These are phyloP conservation scores for Pestalotiopsis sp. DNA, from an alignment of 2,329 filamentous ascomycete genomes.

Conservation along the genomic window DNA sequence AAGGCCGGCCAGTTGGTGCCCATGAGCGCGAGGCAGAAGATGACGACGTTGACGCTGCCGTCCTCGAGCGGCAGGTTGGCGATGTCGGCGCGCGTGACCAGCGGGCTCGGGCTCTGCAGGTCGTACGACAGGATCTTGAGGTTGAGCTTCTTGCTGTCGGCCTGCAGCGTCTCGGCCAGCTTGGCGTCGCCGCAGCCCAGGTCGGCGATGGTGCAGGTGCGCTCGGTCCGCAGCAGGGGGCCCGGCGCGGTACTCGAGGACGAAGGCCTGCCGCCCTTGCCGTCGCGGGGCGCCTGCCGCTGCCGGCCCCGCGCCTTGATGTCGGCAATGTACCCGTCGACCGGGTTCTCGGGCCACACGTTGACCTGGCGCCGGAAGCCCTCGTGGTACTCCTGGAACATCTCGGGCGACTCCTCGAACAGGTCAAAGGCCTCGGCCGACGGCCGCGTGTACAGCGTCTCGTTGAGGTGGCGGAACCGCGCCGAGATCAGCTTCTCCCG, in stretches of 20 bases:
- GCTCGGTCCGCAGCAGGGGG: constrained; percentile 72
- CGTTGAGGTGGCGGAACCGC: constrained; percentile 95
- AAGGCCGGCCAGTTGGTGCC: constrained; percentile 98
- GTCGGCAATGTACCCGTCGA: constrained; percentile 79
- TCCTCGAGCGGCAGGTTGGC: constrained; percentile 77
- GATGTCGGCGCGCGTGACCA: constrained; percentile 89
- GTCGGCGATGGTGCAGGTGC: constrained; percentile 81
- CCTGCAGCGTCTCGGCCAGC: constrained; percentile 70
- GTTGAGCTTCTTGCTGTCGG: constrained; percentile 66
- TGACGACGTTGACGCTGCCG: constrained; percentile 78
- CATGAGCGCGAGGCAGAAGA: constrained; percentile 98
- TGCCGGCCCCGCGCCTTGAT: constrained; percentile 70
- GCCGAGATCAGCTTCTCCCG: constrained; percentile 91
- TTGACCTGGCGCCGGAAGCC: constrained; percentile 95
- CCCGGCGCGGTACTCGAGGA: constrained; percentile 26
- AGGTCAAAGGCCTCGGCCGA: constrained; percentile 82
- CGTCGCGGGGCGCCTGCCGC: constrained; percentile 23
- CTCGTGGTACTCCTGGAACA: constrained; percentile 95
- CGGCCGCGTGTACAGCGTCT: constrained; percentile 91
- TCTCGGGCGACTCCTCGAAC: constrained; percentile 83
- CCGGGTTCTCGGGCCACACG: constrained; percentile 95
- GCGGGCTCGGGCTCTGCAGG: constrained; percentile 73
- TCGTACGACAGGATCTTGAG: constrained; percentile 85
- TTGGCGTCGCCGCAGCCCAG: constrained; percentile 91
- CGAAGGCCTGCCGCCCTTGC: constrained; percentile 14